Conservation (phyloP, 257 asterid species). For the Lithospermum erythrorhizon region DNA sequence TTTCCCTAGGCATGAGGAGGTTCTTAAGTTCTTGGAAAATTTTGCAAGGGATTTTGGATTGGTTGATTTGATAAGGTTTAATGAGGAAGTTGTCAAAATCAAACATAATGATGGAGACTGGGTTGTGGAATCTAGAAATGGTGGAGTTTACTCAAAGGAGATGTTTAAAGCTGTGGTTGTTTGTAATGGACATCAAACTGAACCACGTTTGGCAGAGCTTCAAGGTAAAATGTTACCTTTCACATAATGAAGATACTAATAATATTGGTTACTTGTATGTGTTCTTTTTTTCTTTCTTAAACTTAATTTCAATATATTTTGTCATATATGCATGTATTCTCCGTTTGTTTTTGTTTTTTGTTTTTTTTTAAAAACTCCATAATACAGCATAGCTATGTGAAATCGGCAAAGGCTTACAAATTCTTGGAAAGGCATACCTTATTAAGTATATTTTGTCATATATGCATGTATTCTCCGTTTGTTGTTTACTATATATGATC, state of each 20-base stretch:
- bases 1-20: constrained; percentile 44
- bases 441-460: no score
- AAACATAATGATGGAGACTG: constrained; percentile 25
- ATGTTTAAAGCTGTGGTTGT: constrained; percentile 44
- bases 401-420: no score
- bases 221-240: constrained; percentile 25
- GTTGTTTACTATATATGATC: no score
- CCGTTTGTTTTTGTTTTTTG: no score
- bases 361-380: no score
- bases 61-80: constrained; percentile 30
- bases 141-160: constrained; percentile 11
- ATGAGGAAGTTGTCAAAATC: constrained; percentile 32
- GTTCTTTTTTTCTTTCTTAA: no score
- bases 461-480: no score
- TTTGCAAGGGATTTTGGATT: constrained; percentile 35
- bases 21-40: constrained; percentile 37
- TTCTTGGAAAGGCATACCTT: no score
- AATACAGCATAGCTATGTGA: no score
- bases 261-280: no score
- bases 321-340: no score
- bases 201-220: constrained; percentile 30
- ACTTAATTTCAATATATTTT: no score
- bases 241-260: background rate
- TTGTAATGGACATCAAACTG: constrained; percentile 41
- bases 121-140: constrained; percentile 33